These are phyloP conservation scores for Phytopythium mirpurense DNA, from an alignment of 352 stramenopile genomes.

Conservation along the genomic window DNA sequence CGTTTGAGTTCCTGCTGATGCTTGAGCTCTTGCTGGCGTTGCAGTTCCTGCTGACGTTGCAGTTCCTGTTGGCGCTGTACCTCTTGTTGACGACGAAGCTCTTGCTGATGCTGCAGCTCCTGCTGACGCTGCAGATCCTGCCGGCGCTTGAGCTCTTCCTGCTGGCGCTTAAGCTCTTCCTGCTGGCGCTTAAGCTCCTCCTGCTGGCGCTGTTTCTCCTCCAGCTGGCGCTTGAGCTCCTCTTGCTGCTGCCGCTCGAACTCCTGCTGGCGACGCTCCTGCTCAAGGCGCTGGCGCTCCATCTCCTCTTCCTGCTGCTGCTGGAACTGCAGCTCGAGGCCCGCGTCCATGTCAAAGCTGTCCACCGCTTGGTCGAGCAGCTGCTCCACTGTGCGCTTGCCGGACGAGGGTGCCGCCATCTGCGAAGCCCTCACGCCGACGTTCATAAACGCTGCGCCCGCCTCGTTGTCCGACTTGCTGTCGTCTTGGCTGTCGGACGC, in stretches of 20 bases:
- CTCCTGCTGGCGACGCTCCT: constrained; percentile 13
- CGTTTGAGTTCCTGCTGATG: constrained; percentile 9
- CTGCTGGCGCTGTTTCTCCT: constrained; percentile 5
- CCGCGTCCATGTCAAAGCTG: constrained; percentile 10
- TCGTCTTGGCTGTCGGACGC: constrained; percentile 5
- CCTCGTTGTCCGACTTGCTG: background rate
- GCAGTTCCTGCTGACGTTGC: constrained; percentile 6
- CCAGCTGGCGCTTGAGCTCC: constrained; percentile 17
- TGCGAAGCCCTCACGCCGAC: background rate
- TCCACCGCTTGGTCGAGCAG: constrained; percentile 4
- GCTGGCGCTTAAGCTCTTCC: constrained; percentile 6
- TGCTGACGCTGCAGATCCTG: constrained; percentile 12
- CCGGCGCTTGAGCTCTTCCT: constrained; percentile 8
- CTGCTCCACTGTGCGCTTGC: constrained; percentile 9
- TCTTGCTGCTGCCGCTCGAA: constrained; percentile 9
- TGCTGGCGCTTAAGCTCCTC: constrained; percentile 13
- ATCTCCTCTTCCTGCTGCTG: constrained; percentile 16
- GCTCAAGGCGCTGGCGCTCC: constrained; percentile 8
- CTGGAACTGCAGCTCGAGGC: constrained; percentile 12
- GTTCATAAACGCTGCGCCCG: background rate
- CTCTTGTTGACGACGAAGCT: constrained; percentile 13
- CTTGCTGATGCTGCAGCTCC: constrained; percentile 14
- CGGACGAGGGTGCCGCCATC: background rate
- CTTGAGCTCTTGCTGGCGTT: constrained; percentile 1
- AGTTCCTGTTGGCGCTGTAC: constrained; percentile 2